Evolutionary conservation across 176 grass and related monocot species (phyloP).

Genomic region (Tillandsia leiboldiana): DNA sequence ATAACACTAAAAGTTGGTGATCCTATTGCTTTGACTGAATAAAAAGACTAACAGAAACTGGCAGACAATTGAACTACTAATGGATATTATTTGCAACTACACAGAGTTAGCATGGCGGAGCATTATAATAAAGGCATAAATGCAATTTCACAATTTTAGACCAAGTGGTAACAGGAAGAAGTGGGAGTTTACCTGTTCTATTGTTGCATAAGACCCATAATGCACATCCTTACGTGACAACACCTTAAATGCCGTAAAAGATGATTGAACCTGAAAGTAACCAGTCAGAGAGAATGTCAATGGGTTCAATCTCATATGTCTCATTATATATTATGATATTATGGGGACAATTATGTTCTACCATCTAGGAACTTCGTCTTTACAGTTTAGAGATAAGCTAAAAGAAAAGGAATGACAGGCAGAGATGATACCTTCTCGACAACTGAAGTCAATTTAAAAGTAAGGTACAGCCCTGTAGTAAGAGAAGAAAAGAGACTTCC

Average conservation of each 20-base stretch:
- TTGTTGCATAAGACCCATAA: constrained; percentile 83
- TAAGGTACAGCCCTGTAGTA: constrained; percentile 94
- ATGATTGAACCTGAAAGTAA: constrained; percentile 76
- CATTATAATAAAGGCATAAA: too few relatives aligned
- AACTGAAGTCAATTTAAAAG: constrained; percentile 98
- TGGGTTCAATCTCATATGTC: neutral
- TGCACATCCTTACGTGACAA: constrained; percentile 82
- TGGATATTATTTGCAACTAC: too few relatives aligned
- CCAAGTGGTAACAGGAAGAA: neutral
- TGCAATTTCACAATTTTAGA: too few relatives aligned
- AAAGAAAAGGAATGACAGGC: constrained; percentile 2
- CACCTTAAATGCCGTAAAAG: constrained; percentile 80
- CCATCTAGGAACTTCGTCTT: neutral
- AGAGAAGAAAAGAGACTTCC: constrained; percentile 97
- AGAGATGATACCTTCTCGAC: constrained; percentile 70
- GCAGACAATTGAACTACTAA: too few relatives aligned
- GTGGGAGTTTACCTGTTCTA: constrained; percentile 62
- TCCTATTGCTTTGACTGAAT: neutral
- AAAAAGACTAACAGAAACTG: neutral
- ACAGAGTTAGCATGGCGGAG: too few relatives aligned
- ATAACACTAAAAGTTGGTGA: neutral
- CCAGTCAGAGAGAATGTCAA: constrained; percentile 14
- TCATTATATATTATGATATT: neutral
- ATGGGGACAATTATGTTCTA: neutral
- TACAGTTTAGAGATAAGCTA: neutral